phyloP scores from a whole-genome alignment of 306 rosid species.

The Geum urbanum region DNA sequence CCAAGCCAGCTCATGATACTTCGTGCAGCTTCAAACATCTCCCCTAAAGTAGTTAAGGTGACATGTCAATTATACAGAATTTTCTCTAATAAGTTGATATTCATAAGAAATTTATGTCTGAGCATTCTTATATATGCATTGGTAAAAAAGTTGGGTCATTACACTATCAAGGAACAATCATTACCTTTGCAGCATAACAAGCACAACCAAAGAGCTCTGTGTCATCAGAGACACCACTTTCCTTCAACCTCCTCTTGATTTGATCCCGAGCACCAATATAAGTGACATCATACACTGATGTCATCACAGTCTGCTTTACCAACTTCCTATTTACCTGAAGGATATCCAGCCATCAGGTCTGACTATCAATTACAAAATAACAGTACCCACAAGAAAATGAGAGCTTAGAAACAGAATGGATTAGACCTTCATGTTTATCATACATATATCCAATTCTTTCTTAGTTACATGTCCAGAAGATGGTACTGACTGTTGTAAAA shows the following conservation, averaged over 20 bases:
- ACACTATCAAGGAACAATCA: background rate
- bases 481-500: background rate
- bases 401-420: background rate
- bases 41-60: slow-evolving; percentile 81
- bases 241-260: slow-evolving; percentile 86
- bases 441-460: background rate
- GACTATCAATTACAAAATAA: slow-evolving; percentile 25
- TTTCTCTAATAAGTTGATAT: background rate
- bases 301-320: slow-evolving; percentile 99
- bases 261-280: slow-evolving; percentile 93
- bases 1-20: slow-evolving; percentile 92
- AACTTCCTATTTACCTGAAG: slow-evolving; percentile 86
- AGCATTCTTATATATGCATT: background rate
- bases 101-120: background rate
- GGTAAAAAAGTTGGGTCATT: background rate
- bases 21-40: slow-evolving; percentile 96
- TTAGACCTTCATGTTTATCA: background rate
- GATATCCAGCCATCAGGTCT: slow-evolving; percentile 30
- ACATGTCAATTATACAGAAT: slow-evolving; percentile 39
- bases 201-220: slow-evolving; percentile 60
- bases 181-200: slow-evolving; percentile 93
- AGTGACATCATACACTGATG: slow-evolving; percentile 97
- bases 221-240: slow-evolving; percentile 57
- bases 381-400: slow-evolving; percentile 11
- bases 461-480: slow-evolving; percentile 12